phyloP scores from a whole-genome alignment of 441 rosid species.

The Theobroma grandiflorum region DNA sequence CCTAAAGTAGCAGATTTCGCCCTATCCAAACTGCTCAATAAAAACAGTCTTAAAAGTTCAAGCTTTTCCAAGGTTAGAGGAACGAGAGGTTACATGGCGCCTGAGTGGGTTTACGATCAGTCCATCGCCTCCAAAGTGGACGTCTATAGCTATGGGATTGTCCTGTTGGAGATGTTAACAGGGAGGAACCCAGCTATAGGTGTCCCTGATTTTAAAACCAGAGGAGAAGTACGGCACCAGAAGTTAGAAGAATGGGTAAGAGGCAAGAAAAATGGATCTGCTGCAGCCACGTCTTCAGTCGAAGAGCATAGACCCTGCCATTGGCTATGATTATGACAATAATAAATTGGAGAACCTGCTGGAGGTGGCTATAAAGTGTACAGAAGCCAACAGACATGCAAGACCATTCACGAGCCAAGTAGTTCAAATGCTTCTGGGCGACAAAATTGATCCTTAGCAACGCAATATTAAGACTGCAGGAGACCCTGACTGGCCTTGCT shows the following conservation, averaged over 20 bases:
- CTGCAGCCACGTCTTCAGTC: background rate
- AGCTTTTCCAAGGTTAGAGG: conserved; percentile 23
- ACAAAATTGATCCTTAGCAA: background rate
- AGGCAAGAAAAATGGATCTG: background rate
- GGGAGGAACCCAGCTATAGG: conserved; percentile 26
- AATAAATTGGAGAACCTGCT: conserved; percentile 10
- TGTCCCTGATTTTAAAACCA: background rate
- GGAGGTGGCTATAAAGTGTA: conserved; percentile 18
- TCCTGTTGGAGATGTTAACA: conserved; percentile 44
- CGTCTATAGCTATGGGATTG: conserved; percentile 54
- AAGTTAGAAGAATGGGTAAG: conserved; percentile 17
- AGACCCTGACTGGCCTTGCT: background rate
- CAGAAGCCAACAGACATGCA: conserved; percentile 19
- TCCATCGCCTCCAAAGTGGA: conserved; percentile 52
- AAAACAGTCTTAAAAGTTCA: conserved; percentile 7
- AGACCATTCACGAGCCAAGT: conserved; percentile 28
- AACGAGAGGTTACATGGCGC: conserved; percentile 53
- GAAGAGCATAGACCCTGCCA: conserved; percentile 19
- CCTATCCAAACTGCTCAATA: conserved; percentile 7
- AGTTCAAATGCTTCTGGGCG: conserved; percentile 23
- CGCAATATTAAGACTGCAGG: background rate
- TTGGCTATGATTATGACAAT: conserved; percentile 9
- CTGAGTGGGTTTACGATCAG: conserved; percentile 51
- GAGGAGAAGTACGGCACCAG: conserved; percentile 2
- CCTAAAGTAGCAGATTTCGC: conserved; percentile 24